Percentiles rank a stretch among this genome's conserved stretches.
Conservation (phyloP, 257 asterid genomes). For the Solanum sitiens region DNA sequence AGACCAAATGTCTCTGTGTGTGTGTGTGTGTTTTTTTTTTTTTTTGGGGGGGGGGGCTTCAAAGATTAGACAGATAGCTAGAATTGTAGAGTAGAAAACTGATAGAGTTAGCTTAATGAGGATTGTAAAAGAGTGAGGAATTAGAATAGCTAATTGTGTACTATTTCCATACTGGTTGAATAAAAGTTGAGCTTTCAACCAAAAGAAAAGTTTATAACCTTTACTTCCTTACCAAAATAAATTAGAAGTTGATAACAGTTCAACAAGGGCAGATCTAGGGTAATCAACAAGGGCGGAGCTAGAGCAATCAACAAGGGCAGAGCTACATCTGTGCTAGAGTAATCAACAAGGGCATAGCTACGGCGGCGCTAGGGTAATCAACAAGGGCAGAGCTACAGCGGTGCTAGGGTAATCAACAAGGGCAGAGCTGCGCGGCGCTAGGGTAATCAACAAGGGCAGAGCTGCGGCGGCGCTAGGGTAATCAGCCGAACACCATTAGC, state of each 20-base stretch:
- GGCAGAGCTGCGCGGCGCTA: neutral
- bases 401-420: neutral
- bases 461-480: neutral
- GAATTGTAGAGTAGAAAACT: neutral
- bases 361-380: neutral
- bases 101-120: neutral
- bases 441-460: no score
- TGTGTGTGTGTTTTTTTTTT: fast-evolving
- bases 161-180: neutral
- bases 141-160: neutral
- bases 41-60: neutral
- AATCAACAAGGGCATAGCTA: neutral
- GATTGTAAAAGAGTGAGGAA: neutral
- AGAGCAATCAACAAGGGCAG: neutral
- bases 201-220: neutral
- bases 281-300: neutral
- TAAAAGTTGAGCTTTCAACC: neutral
- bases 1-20: neutral
- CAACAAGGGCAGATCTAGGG: neutral
- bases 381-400: no score
- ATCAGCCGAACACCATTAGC: neutral
- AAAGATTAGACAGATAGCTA: neutral
- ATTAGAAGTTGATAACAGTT: neutral
- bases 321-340: no score
- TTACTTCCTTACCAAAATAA: neutral